Base-by-base conservation (phyloP, 2,329 filamentous ascomycete genomes). In the Pseudocercospora eumusae region DNA sequence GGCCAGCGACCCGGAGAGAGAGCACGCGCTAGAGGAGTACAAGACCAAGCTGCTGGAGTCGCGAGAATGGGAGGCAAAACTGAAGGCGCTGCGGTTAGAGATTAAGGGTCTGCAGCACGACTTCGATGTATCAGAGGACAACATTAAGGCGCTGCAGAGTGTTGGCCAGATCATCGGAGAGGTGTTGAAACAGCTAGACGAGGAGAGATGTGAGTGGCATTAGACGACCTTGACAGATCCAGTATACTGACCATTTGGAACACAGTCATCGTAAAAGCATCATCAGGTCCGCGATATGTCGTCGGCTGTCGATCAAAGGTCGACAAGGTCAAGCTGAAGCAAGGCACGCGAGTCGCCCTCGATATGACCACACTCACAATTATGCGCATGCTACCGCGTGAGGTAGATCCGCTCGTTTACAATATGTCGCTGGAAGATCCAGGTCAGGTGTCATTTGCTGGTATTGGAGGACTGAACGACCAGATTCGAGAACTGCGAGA, bases 291-390 rank as follows among this genome's bases (percentile, higher is more conserved):
- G 64, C 87, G 95, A 82, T 99, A 99, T 80, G 96, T 99, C 63
- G 95, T 99, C 71, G 95, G 95, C 62, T 99, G 95, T 82, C 89
- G 95, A 73, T 97, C 93, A 66, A 99, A 99, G 80, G 95, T 99
- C 74, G 95, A 99, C 83, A 97, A 96, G 82, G 82, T 84, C 66
- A 98, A 97, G 83, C 82, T 99, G 76, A 99, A 98, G 85, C 95
- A 99, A 80, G 96, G 96, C 72, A 97, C 93, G 27, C 91, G 95
- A 74, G 95, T 99, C 59, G 93, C 95, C 33, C 88, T 99, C 63
- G 95, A 99, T 75, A 99, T 99, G 95, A 99, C 95, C 56, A 99
- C 95, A 20, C 89, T 99, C 70, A 99, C 95, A 64, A 99, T 99
- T 79, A 99, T 99, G 95, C 91, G 95, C 74, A 99, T 99, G 95